These are phyloP conservation scores for Sambucus nigra DNA, from an alignment of 129 eudicot genomes.

Conservation along the genomic window DNA sequence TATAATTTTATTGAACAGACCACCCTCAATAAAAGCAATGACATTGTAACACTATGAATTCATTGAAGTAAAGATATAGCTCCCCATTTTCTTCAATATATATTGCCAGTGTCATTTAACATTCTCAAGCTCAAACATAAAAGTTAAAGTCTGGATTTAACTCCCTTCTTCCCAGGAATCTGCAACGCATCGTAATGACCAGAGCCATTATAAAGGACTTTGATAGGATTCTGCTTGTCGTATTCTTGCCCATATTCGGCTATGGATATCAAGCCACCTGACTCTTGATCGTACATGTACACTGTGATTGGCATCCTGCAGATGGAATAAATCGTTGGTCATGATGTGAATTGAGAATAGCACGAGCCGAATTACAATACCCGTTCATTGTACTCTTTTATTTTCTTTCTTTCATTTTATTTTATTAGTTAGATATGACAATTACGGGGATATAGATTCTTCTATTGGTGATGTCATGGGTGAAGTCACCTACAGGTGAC, in stretches of 20 bases:
- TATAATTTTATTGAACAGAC: not conserved
- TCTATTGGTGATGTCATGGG: too few species aligned
- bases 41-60: not conserved
- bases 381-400: too few species aligned
- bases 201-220: constrained; percentile 73
- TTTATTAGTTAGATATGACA: too few species aligned
- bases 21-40: not conserved
- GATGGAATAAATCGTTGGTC: not conserved
- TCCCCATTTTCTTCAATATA: not conserved
- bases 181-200: constrained; percentile 94
- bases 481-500: too few species aligned
- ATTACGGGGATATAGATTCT: too few species aligned
- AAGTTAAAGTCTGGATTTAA: constrained; percentile 56
- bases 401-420: not conserved
- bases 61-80: not conserved
- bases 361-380: too few species aligned
- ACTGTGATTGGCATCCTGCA: constrained; percentile 95
- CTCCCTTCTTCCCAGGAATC: constrained; percentile 37
- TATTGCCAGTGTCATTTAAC: not conserved
- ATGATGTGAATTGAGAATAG: too few species aligned
- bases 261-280: constrained; percentile 79
- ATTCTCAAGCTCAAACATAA: not conserved
- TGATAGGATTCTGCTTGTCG: constrained; percentile 63
- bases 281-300: constrained; percentile 66
- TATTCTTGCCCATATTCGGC: constrained; percentile 97